phyloP scores from a whole-genome alignment of 495 filamentous ascomycete species.

The Margaritispora aquatica region DNA sequence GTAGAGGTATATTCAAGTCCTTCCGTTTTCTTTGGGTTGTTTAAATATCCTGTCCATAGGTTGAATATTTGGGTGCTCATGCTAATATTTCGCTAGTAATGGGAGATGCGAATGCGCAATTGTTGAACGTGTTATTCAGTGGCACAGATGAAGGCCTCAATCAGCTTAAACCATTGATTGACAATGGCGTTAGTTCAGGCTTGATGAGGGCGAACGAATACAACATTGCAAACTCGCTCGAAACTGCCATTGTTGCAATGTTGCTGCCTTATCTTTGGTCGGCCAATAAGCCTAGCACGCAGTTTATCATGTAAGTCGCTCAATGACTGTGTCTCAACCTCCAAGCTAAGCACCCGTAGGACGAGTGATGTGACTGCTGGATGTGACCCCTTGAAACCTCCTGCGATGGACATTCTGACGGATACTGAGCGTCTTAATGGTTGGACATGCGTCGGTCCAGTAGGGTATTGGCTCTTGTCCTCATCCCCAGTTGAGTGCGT shows the following conservation, averaged over 20 bases:
- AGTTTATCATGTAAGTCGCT: background rate
- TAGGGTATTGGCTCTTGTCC: background rate
- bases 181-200: background rate
- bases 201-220: background rate
- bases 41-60: background rate
- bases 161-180: background rate
- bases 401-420: background rate
- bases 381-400: background rate
- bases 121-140: background rate
- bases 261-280: background rate
- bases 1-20: background rate
- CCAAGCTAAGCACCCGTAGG: background rate
- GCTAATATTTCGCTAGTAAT: background rate
- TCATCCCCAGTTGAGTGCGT: background rate
- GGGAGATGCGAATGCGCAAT: background rate
- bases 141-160: background rate
- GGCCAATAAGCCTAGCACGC: background rate
- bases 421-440: background rate
- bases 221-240: background rate
- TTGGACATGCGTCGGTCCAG: background rate
- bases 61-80: background rate
- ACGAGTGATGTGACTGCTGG: background rate
- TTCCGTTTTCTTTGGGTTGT: background rate
- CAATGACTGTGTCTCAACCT: background rate
- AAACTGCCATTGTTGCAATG: background rate